Evolutionary conservation across 495 filamentous ascomycete genomes (phyloP).

Genomic region (Penicillium alfredii): DNA sequence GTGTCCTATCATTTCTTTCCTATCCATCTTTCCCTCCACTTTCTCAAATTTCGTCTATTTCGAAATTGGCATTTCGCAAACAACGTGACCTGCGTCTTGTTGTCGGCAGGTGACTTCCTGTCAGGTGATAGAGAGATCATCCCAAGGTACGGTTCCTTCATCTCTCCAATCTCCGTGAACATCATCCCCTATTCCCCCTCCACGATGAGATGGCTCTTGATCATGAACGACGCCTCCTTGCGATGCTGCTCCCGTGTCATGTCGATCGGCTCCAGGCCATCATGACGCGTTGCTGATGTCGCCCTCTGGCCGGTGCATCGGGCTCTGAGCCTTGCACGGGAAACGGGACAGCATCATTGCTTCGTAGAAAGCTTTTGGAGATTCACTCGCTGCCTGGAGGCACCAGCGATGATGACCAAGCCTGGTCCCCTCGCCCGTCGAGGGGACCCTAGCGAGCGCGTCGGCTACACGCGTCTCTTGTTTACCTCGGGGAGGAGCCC

Average conservation of each 20-base stretch:
- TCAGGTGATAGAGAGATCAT: conserved; percentile 49
- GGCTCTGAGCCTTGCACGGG: too few relatives aligned
- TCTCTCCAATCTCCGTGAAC: conserved; percentile 7
- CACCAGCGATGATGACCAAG: too few relatives aligned
- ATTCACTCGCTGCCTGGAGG: too few relatives aligned
- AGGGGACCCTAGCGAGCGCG: conserved; percentile 17
- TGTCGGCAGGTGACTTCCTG: conserved; percentile 49
- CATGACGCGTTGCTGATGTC: conserved; percentile 30
- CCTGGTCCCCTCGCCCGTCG: not conserved
- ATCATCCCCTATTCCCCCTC: conserved; percentile 4
- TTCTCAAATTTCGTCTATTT: conserved; percentile 19
- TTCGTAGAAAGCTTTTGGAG: too few relatives aligned
- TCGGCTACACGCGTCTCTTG: conserved; percentile 27
- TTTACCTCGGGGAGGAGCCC: conserved; percentile 15
- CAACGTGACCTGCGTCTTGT: conserved; percentile 38
- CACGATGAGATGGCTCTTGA: conserved; percentile 4
- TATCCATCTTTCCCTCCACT: conserved; percentile 12
- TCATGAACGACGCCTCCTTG: too few relatives aligned
- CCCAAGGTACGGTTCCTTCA: conserved; percentile 38
- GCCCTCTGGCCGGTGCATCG: too few relatives aligned
- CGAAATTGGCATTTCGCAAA: conserved; percentile 24
- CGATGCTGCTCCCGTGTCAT: conserved; percentile 8
- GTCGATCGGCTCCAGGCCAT: too few relatives aligned
- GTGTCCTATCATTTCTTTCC: conserved; percentile 6
- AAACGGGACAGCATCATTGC: too few relatives aligned